phyloP scores from a whole-genome alignment of 805 yeast genomes.

The Kluyveromyces nonfermentans region DNA sequence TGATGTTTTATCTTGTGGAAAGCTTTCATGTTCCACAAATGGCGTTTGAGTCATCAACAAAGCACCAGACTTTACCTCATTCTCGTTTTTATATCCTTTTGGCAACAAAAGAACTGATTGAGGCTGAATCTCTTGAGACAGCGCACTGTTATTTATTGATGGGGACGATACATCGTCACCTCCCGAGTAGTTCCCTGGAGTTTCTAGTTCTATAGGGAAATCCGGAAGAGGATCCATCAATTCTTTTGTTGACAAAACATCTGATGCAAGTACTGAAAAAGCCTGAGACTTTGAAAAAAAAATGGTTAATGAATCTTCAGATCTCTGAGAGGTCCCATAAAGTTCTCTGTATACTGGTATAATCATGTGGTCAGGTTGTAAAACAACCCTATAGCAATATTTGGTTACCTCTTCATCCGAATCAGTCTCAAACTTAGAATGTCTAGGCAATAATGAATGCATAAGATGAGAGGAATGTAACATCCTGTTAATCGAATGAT shows the following conservation, averaged over 20 bases:
- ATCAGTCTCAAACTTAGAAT: background rate
- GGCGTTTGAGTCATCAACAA: background rate
- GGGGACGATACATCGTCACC: constrained; percentile 1
- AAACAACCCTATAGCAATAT: constrained; percentile 8
- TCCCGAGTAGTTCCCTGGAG: background rate
- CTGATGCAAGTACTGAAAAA: background rate
- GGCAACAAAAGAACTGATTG: constrained; percentile 26
- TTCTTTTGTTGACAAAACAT: background rate
- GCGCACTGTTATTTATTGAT: constrained; percentile 9
- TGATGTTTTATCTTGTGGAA: background rate
- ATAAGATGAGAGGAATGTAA: background rate
- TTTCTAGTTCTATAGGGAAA: background rate
- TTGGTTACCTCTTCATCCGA: background rate
- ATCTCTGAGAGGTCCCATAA: constrained; percentile 19
- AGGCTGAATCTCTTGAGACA: constrained; percentile 9
- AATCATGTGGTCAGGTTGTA: constrained; percentile 24
- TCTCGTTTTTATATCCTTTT: constrained; percentile 15
- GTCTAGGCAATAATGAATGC: background rate
- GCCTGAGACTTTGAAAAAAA: constrained; percentile 7
- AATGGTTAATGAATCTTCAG: constrained; percentile 20
- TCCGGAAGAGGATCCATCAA: background rate
- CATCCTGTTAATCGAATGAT: background rate
- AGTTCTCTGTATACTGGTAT: constrained; percentile 17
- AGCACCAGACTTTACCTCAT: constrained; percentile 8
- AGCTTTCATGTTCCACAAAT: background rate